Evolutionary conservation across 192 early-diverging fungal species (phyloP).

Genomic region (Chytriomyces confervae): DNA sequence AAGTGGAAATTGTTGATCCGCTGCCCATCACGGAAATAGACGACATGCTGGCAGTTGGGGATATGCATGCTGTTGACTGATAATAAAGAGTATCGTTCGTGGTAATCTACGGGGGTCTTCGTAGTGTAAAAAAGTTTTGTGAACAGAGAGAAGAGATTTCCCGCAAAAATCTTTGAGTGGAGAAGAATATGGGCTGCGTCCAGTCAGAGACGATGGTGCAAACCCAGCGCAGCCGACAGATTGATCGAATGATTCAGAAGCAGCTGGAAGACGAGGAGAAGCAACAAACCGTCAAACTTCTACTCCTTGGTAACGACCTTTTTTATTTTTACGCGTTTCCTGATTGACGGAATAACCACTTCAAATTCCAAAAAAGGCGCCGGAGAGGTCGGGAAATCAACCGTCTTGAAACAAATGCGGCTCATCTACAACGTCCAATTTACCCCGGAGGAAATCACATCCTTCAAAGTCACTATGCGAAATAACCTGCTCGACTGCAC

Average conservation of each 20-base stretch:
- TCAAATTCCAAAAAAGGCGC: conserved; percentile 21
- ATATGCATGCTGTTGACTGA: too few relatives aligned
- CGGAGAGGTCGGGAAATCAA: conserved; percentile 52
- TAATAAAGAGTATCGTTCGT: too few relatives aligned
- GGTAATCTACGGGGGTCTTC: too few relatives aligned
- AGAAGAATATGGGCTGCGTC: too few relatives aligned
- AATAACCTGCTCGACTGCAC: conserved; percentile 38
- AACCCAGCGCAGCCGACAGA: conserved; percentile 47
- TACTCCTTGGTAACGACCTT: conserved; percentile 36
- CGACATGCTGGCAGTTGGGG: too few relatives aligned
- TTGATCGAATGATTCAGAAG: conserved; percentile 43
- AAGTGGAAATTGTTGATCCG: too few relatives aligned
- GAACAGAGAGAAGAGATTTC: too few relatives aligned
- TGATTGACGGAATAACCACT: too few relatives aligned
- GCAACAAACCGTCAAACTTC: conserved; percentile 33
- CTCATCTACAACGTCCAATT: conserved; percentile 45
- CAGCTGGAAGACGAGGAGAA: conserved; percentile 40
- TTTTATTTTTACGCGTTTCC: too few relatives aligned
- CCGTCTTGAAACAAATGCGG: conserved; percentile 50
- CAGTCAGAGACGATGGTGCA: conserved; percentile 37
- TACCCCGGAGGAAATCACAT: conserved; percentile 34
- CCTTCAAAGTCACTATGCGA: conserved; percentile 36
- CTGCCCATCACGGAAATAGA: too few relatives aligned
- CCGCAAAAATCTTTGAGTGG: too few relatives aligned
- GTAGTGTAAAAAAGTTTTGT: too few relatives aligned